Percentiles rank a stretch among this genome's conserved stretches.
These are phyloP conservation scores for Microcyclospora tardicrescens DNA, from an alignment of 2,329 filamentous ascomycete species.

Conservation along the genomic window DNA sequence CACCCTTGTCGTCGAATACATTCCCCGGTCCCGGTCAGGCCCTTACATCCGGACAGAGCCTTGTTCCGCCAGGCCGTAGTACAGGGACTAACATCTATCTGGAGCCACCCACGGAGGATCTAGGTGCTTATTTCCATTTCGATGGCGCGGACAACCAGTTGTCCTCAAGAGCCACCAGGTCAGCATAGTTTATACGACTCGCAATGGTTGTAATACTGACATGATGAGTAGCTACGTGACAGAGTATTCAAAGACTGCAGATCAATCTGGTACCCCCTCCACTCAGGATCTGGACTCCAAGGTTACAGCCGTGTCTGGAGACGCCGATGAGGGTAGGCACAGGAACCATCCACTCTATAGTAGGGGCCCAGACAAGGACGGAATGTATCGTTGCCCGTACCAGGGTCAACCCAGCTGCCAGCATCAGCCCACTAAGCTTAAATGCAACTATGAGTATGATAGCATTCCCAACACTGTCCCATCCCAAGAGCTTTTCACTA, in stretches of 20 bases:
- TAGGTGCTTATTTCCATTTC: constrained; percentile 17
- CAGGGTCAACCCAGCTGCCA: constrained; percentile 59
- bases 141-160: constrained; percentile 15
- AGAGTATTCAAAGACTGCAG: neutral
- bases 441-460: constrained; percentile 97
- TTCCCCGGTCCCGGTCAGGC: neutral
- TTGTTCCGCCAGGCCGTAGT: too few species aligned
- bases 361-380: constrained; percentile 52
- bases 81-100: neutral
- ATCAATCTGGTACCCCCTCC: constrained; percentile 1
- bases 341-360: constrained; percentile 56
- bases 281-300: constrained; percentile 3
- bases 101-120: constrained; percentile 11
- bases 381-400: constrained; percentile 88
- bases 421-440: constrained; percentile 89
- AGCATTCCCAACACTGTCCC: constrained; percentile 4
- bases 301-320: constrained; percentile 5
- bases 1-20: too few species aligned
- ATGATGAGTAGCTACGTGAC: constrained; percentile 6
- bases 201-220: constrained; percentile 9
- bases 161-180: constrained; percentile 11
- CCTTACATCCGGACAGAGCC: too few species aligned
- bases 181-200: constrained; percentile 6
- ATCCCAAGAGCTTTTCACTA: constrained; percentile 1
- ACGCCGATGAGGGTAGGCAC: constrained; percentile 22